Conservation (phyloP, 2,329 filamentous ascomycete species). For the Sporothrix schenckii region DNA sequence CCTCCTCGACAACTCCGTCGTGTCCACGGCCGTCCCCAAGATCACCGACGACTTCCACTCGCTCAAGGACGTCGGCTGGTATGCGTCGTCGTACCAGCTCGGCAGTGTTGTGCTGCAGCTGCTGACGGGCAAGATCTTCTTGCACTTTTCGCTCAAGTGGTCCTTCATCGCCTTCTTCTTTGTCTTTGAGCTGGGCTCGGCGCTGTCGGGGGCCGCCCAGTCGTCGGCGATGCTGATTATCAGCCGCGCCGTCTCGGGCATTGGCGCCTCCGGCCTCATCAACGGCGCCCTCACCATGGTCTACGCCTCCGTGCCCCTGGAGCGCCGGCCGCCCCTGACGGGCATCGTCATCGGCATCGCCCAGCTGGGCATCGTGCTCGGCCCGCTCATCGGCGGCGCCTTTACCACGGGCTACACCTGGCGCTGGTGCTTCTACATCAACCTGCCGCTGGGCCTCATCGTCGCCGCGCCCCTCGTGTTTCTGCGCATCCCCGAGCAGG, state of each 20-base stretch:
- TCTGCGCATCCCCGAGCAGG: slow-evolving; percentile 46
- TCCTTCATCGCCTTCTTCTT: slow-evolving; percentile 49
- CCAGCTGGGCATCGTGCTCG: slow-evolving; percentile 51
- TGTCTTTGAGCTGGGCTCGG: slow-evolving; percentile 59
- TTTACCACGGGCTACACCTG: slow-evolving; percentile 48
- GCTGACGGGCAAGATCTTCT: slow-evolving; percentile 57
- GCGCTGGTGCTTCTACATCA: slow-evolving; percentile 56
- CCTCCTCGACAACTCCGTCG: slow-evolving; percentile 36
- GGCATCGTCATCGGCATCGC: slow-evolving; percentile 36
- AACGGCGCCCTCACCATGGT: slow-evolving; percentile 59
- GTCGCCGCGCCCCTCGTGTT: slow-evolving; percentile 43
- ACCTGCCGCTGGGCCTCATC: slow-evolving; percentile 49
- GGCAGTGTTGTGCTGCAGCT: slow-evolving; percentile 54
- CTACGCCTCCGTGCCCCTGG: slow-evolving; percentile 45
- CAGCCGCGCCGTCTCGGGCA: slow-evolving; percentile 57
- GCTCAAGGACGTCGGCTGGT: slow-evolving; percentile 36
- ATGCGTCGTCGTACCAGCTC: slow-evolving; percentile 36
- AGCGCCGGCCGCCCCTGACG: slow-evolving; percentile 44
- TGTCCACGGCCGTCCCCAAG: slow-evolving; percentile 36
- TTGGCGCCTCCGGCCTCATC: slow-evolving; percentile 55
- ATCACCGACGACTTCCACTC: slow-evolving; percentile 37
- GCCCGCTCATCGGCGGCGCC: slow-evolving; percentile 52
- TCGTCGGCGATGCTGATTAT: slow-evolving; percentile 58
- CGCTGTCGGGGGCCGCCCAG: slow-evolving; percentile 56
- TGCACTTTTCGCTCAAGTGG: slow-evolving; percentile 48